These are phyloP conservation scores for Allium fistulosum DNA, from an alignment of 106 monocot species.

Conservation along the genomic window DNA sequence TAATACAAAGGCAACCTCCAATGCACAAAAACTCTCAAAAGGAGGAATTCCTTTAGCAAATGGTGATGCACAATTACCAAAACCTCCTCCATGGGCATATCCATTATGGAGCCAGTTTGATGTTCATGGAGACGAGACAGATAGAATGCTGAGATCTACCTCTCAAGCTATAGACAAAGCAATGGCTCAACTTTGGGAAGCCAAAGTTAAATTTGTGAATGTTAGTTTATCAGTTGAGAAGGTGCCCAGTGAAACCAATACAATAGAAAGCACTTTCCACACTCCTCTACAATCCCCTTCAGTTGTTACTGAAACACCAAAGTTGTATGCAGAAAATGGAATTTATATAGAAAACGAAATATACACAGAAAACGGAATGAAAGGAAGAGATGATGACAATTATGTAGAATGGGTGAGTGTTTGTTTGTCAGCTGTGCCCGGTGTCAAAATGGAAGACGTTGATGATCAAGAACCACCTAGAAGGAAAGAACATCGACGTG, in stretches of 20 bases:
- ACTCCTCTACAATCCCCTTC: constrained; percentile 7
- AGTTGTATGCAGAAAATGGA: constrained; percentile 9
- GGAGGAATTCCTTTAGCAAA: constrained; percentile 94
- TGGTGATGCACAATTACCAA: constrained; percentile 89
- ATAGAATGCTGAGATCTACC: constrained; percentile 70
- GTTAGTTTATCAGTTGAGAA: constrained; percentile 77
- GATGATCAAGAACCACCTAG: constrained; percentile 71
- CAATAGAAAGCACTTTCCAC: constrained; percentile 7
- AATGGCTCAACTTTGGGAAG: constrained; percentile 95
- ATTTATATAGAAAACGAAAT: too few species aligned
- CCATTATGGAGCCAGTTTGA: constrained; percentile 75
- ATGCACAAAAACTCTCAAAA: constrained; percentile 71
- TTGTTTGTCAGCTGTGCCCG: constrained; percentile 76
- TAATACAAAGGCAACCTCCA: constrained; percentile 50
- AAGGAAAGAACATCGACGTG: constrained; percentile 91
- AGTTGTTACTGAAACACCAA: constrained; percentile 1
- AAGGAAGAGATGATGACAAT: constrained; percentile 18
- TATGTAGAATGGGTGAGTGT: constrained; percentile 63
- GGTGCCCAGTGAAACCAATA: constrained; percentile 10
- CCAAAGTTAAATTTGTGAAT: constrained; percentile 94
- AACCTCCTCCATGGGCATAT: constrained; percentile 99
- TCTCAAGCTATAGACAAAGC: constrained; percentile 97
- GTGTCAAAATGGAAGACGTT: constrained; percentile 95
- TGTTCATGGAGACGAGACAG: constrained; percentile 44
- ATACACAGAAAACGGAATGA: too few species aligned